A percentile compares a stretch with the other conserved stretches of the same genome.
Conservation (phyloP, 208 protist species). For the Leishmania lainsoni region DNA sequence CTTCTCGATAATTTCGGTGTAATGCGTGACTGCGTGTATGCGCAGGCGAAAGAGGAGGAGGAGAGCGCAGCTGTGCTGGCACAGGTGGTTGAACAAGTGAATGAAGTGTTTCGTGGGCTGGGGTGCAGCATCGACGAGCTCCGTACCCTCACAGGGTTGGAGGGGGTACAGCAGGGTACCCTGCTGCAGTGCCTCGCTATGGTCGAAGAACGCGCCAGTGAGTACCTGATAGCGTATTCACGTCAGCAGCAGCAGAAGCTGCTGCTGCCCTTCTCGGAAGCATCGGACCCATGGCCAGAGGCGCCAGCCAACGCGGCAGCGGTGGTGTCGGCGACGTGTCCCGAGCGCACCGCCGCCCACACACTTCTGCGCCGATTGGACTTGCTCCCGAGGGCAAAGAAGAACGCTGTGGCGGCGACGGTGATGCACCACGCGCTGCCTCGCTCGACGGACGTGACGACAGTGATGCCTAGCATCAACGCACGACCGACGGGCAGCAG, state of each 20-base stretch:
- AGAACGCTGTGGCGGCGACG: conserved; percentile 2
- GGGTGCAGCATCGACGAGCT: conserved; percentile 45
- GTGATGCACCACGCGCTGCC: conserved; percentile 29
- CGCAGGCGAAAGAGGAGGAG: conserved; percentile 38
- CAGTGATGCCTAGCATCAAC: not conserved
- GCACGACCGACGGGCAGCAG: not conserved
- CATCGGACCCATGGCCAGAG: not conserved
- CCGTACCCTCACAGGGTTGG: conserved; percentile 29
- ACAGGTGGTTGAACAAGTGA: conserved; percentile 37
- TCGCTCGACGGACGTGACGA: conserved; percentile 35
- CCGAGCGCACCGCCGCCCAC: conserved; percentile 27
- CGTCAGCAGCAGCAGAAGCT: conserved; percentile 15
- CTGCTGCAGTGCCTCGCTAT: conserved; percentile 47
- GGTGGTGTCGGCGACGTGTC: not conserved
- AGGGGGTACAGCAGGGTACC: conserved; percentile 35
- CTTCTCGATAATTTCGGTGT: conserved; percentile 32
- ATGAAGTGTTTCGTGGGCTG: conserved; percentile 46
- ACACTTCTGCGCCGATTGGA: conserved; percentile 49
- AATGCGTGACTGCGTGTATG: conserved; percentile 22
- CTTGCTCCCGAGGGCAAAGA: conserved; percentile 23
- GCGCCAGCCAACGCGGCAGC: not conserved
- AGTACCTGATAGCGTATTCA: conserved; percentile 67
- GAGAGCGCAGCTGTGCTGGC: conserved; percentile 23
- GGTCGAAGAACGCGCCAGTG: conserved; percentile 77
- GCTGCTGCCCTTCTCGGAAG: not conserved